Evolutionary conservation across 2,329 filamentous ascomycete genomes (phyloP), one percentile per base, ranked within the genome.

Genomic region (Raffaelea ambrosiae): DNA sequence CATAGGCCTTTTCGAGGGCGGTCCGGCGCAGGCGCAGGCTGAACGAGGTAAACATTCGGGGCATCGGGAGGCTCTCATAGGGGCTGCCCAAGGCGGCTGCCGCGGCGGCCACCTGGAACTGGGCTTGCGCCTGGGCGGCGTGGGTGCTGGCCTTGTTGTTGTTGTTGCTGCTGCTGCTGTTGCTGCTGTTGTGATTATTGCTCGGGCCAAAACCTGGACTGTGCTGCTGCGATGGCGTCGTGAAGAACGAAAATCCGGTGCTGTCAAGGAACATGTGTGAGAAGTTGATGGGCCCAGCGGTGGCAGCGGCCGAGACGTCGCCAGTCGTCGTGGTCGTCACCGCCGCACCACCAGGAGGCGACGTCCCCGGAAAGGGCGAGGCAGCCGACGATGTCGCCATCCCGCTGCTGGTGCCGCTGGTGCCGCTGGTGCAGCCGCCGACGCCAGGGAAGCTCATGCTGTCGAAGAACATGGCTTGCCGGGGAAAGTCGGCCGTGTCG

Each of bases 11-110:
- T 62, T 94, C 86, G 1, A 82, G 55, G 3, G 79, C 72, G 46
- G 71, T 71, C 39, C 87, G 77, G 43, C 87, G 84, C 4, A 94
- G 67, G 4, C 84, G 75, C 8, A 86, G 78, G 11, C 81, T 80
- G 55, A 94, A 90, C 48, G 76, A 74, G 10, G 79, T 72, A 59
- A 83, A 82, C 0, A 79, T 80, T 20, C 61, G 66, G 1, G 77
- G 74, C 1, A 67, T 53, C 1, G 69, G 63, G 16, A 75, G 59
- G 1, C 63, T 53, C 7, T 61, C 59, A 36, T 66, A 68, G 3
- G 63, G 48, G 58, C 8, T 60, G 61, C 46, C 55, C 5, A 26
- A 49, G 47, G 58, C 51, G 63, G 50, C 46, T 4, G 43, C 46
- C 47, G 55, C 20, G 48, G 19, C 19, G 50, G 45, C 51, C 44